Base-by-base conservation (phyloP, 768 basidiomycete species). In the Rhodotorula graminis region DNA sequence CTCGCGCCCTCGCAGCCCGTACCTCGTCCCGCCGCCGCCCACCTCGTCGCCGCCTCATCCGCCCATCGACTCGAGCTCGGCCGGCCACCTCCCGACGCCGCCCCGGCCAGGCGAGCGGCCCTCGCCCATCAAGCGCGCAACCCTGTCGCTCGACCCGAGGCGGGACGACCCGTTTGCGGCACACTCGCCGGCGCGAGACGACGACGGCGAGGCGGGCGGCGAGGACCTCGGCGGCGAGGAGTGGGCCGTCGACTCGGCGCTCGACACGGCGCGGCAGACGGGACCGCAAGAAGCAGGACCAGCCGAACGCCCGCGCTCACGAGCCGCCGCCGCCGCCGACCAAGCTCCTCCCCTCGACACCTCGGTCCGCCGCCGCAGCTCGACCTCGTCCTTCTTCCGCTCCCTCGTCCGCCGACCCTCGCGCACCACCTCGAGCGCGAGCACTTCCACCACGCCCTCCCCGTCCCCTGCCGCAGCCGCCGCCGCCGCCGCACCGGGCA, bases 381-480 rank as follows among this genome's bases (percentile, higher is more conserved):
- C 55, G 56, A 37, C 56, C 27, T 57, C 56, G 31, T 23, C 33
- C 33, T 37, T 37, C 33, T 31, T 33, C 19, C 56, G 56, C 33
- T 37, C 56, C 27, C 27, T 37, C 3, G 52, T 46, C 18, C 44
- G 21, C 25, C 37, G 25, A 2, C 60, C 60, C 27, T 15, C n/a
- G 2, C 42, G 44, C n/a, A n/a, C 53, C 9, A 14, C 44, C 44
- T 14, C 44, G 18, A 46, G 6, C 44, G 18, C 44, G 14, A 56
- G 53, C 23, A 27, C n/a, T n/a, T 16, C 9, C 60, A 37, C 14
- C 60, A 1, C 27, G 2, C 8, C 44, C 27, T 46, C 44, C n/a
- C 2, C n/a, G 44, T 46, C 37, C 31, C 49, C 63, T 29, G n/a
- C n/a, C n/a, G n/a, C n/a, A n/a, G 60, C 73, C 16, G 61, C 67